Conservation (phyloP, 495 filamentous ascomycete species). For the Podospora pseudoanserina region DNA sequence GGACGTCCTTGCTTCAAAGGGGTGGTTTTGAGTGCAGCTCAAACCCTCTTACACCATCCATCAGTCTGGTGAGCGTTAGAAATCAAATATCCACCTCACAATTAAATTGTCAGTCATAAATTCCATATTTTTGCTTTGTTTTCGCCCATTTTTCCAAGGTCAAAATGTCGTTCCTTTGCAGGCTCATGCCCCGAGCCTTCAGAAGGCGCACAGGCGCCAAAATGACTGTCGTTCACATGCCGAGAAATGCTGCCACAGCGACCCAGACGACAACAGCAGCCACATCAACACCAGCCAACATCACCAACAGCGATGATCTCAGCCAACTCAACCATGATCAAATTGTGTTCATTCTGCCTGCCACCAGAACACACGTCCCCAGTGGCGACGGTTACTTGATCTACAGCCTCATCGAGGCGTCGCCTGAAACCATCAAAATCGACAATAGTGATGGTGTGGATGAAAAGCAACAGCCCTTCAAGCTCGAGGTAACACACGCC, state of each 20-base stretch:
- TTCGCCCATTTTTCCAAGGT: not conserved
- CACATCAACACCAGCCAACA: not conserved
- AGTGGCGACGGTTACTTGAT: slow-evolving; percentile 27
- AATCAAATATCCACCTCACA: not conserved
- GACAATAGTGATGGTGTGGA: not conserved
- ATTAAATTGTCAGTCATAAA: not conserved
- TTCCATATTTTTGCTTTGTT: not conserved
- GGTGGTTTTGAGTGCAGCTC: not conserved
- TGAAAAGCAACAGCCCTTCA: slow-evolving; percentile 25
- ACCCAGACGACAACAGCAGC: not conserved
- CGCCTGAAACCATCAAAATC: slow-evolving; percentile 2
- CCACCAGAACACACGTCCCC: not conserved
- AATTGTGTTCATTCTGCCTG: slow-evolving; percentile 33
- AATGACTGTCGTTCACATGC: slow-evolving; percentile 2
- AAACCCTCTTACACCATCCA: not conserved
- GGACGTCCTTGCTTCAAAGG: not conserved
- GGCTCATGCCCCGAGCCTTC: not conserved
- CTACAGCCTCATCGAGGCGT: slow-evolving; percentile 34
- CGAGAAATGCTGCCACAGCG: slow-evolving; percentile 1
- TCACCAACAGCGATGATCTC: not conserved
- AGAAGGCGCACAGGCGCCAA: not conserved
- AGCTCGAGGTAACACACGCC: slow-evolving; percentile 23
- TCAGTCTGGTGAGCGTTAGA: not conserved
- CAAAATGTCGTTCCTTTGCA: not conserved
- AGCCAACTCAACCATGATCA: slow-evolving; percentile 29